Evolutionary conservation across 148 eudicot genomes (phyloP), one percentile per base, ranked within the genome.

Genomic region (Nepenthes gracilis): DNA sequence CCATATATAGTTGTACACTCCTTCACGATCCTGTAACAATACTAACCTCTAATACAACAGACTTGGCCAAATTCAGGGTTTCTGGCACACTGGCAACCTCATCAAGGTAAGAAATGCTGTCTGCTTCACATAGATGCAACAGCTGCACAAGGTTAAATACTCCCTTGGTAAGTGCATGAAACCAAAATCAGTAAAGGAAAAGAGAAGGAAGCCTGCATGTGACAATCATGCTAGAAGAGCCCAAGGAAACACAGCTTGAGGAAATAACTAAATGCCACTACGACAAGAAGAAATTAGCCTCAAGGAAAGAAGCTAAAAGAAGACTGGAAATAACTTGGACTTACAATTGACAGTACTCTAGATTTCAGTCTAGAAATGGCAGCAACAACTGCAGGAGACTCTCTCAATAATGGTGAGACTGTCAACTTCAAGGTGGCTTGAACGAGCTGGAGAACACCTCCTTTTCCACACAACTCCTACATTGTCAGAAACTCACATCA

Each of bases 51-150:
- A 74, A 72, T 36, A 81, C 87, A 62, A 87, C 85, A 72, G 85
- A 86, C 73, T 89, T 83, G 5, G 92, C 92, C 76, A 89, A 63
- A 77, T 84, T 66, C 80, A 84, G 71, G 76, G 87, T 83, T 71
- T 64, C 70, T 12, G 92, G 76, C 64, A 80, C 78, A 70, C 78
- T 81, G 64, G 92, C 92, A 59, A 86, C 86, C 70, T 82, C 97
- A 75, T 94, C 99, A 78, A 94, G 62, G 81, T 82, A 94, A 61
- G 99, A 84, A 14, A 81, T 68, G 57, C 78, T 83, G 70, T 94
- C 99, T 62, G 81, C 84, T 84, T 94, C 99, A 72, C 99, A 89
- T 14, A 94, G 97, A 73, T 85, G 67, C 80, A 86, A 73, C 59
- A 94, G 81, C 99, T 94, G 83, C 78, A 75, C n/a, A 2, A 54